Base-by-base conservation (phyloP, 306 rosid species). In the Medicago arabica region DNA sequence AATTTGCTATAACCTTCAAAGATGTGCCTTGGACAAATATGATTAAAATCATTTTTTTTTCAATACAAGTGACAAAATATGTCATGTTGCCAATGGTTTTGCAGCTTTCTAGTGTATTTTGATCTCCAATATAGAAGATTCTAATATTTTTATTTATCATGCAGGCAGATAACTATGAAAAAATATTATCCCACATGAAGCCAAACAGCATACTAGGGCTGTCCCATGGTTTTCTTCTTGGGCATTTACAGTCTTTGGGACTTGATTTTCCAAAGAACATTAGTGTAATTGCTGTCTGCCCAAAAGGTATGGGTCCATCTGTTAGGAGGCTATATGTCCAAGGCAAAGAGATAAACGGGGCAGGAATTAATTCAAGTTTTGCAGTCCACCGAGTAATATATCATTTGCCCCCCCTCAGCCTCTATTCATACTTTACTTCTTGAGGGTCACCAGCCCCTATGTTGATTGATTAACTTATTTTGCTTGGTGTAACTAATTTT, bases 231-330 rank as follows among this genome's bases (percentile, higher is more conserved):
- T 95, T 95, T 77, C 98, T 94, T 76, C 90, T 95, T 21, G 98
- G 98, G 58, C 97, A 95, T 82, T 87, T 95, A 85, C 97, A 90
- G 82, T 92, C 97, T 1, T 14, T 21, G 14, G 96, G 97, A 67
- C 88, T 86, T 66, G 97, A 90, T 78, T 95, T 95, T 72, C 97
- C 98, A 1, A 89, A 92, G 76, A 72, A 95, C 78, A 67, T 95
- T 49, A 95, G 97, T 71, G 97, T 95, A n/a, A 90, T 95, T 59
- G 97, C 96, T 61, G 93, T 94, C 38, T 94, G 98, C 75, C 98
- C 98, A 0, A 95, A 94, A 86, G 97, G 98, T 17, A 94, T 94
- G 98, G 98, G 97, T 72, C 98, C 98, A 44, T 94, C 97, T 4
- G 98, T 94, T 40, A 88, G 98, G 90, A 91, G 97, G 63, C 93